Base-by-base conservation (phyloP, 805 yeast genomes). In the Yamadazyma insecticola region DNA sequence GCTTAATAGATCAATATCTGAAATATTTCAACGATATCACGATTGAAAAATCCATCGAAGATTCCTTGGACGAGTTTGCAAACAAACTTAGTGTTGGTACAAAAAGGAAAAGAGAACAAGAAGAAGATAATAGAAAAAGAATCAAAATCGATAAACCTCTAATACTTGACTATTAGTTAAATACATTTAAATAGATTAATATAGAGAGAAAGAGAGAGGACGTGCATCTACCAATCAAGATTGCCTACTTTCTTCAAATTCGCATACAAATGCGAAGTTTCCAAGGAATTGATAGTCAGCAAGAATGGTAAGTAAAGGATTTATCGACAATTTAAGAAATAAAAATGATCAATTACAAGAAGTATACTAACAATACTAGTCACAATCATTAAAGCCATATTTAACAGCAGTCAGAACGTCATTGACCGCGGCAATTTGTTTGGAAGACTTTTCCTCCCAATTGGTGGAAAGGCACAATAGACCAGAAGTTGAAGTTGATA, bases 351-450 rank as follows among this genome's bases (percentile, higher is more conserved):
- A n/a, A n/a, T n/a, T n/a, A n/a, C n/a, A n/a, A n/a, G n/a, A n/a
- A n/a, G n/a, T n/a, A n/a, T 32, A 28, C 30, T 32, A 32, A 27
- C 28, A 17, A 27, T 18, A 13, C 7, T 22, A 33, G 98, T 90
- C 97, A 10, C 98, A 92, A 76, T 90, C 98, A 3, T 74, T 92
- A 39, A 86, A 90, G 50, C 98, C 98, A 37, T 92, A 92, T 51
- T 72, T 92, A 32, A 80, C 85, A 6, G 96, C 97, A 1, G 98
- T 92, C 22, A 81, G 97, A 57, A 76, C 82, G 35, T 87, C 97
- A 17, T 72, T 92, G 45, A 86, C 94, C 16, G 97, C 96, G 7
- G 95, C 97, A 5, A 70, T 92, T 24, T 86, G 96, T 48, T 69
- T 92, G 42, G 90, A 87, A 53, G 89, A 89, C 63, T 92, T 92